Base-by-base conservation (phyloP, 768 basidiomycete species). In the Pleurotus cornucopiae region DNA sequence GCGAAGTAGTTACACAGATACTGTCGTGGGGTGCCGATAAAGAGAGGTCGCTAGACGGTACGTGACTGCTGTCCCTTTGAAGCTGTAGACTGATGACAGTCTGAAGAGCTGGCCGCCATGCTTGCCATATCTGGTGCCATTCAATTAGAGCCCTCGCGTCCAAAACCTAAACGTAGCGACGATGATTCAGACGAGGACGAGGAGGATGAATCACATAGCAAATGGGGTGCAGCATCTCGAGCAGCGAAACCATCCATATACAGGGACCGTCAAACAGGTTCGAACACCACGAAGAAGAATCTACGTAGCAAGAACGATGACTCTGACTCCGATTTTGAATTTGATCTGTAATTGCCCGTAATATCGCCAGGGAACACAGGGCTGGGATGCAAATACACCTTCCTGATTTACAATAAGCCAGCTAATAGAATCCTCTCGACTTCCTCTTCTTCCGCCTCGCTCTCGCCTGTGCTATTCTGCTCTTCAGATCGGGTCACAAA, bases 1-100 rank as follows among this genome's bases (percentile, higher is more conserved):
- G 97, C n/a, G 89, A 94, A 44, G 88, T 98, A 34, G 76, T 81
- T 46, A 88, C 89, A 59, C 94, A 98, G 68, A 75, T 97, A 11
- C 76, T 91, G 4, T 82, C 91, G 1, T 91, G 92, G 87, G 89
- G 89, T 12, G 86, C 85, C 5, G 91, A 93, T 57, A 74, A 78
- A 61, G 88, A 94, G 59, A 82, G 91, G 46, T 78, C 75, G 13
- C 72, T 88, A 6, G 85, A 91, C 76, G 95, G 96, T 94, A 62
- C 39, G 74, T 62, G 14, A 7, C 21, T 39, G 6, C 6, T 38
- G 46, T 14, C 14, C n/a, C 34, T 39, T 7, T 41, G 9, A 39
- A 37, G 34, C 41, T 16, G 5, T 53, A 12, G 38, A 23, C 51
- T 41, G n/a, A 53, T 14, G 23, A 9, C 39, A 21, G 23, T 18